A percentile compares a stretch with the other conserved stretches of the same genome.
Evolutionary conservation across 176 grass and related monocot species (phyloP).

Genomic region (Ensete glaucum): DNA sequence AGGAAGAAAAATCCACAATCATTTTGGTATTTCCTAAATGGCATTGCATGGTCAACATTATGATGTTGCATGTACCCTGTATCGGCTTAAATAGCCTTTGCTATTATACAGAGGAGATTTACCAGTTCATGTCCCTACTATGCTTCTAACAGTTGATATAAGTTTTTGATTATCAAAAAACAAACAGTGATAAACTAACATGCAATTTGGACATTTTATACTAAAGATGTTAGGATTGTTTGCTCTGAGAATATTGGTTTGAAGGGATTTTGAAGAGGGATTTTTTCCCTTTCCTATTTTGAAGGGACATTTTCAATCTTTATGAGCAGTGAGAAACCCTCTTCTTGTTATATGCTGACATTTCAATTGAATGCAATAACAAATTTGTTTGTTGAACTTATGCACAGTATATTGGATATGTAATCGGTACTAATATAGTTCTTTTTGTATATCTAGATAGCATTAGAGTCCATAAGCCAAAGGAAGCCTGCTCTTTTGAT

Average conservation of each 20-base stretch:
- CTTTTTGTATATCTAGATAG: constrained; percentile 31
- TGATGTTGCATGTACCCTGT: too few species aligned
- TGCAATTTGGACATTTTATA: neutral
- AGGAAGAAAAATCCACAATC: too few species aligned
- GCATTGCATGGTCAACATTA: too few species aligned
- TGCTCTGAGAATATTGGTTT: too few species aligned
- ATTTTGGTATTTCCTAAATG: too few species aligned
- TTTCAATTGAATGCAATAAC: neutral
- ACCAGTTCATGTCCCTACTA: neutral
- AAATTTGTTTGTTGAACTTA: neutral
- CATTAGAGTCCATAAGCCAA: constrained; percentile 65
- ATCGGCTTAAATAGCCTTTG: neutral
- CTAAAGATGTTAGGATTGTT: neutral
- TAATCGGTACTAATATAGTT: neutral
- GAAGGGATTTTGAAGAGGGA: too few species aligned
- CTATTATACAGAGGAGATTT: neutral
- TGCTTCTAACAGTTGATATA: neutral
- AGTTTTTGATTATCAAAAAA: neutral
- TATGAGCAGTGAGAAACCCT: neutral
- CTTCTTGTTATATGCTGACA: constrained; percentile 2
- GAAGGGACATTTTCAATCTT: neutral
- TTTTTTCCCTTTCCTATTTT: too few species aligned
- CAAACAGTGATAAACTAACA: neutral
- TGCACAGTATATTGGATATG: neutral
- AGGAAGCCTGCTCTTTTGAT: constrained; percentile 65